These are phyloP conservation scores for Stygiomarasmius scandens DNA, from an alignment of 1,284 basidiomycete genomes.

Conservation along the genomic window DNA sequence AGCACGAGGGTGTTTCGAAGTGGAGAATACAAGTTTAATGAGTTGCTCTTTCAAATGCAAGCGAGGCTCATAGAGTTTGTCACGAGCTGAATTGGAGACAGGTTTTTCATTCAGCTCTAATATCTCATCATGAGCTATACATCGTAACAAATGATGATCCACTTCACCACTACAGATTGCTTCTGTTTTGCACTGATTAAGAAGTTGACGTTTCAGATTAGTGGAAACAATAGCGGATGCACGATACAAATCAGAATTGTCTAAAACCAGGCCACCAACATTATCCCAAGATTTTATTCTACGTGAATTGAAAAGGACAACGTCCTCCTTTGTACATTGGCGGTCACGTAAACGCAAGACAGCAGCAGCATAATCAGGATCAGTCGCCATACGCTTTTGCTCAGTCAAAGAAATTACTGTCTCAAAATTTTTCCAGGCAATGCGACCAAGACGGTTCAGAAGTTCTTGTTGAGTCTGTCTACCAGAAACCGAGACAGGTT, in stretches of 20 bases:
- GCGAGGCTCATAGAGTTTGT: neutral
- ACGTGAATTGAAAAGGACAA: conserved; percentile 31
- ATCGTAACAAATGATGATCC: neutral
- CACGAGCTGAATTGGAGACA: conserved; percentile 82
- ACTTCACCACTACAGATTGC: neutral
- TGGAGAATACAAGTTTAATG: conserved; percentile 8
- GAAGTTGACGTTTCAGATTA: conserved; percentile 21
- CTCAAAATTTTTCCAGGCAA: conserved; percentile 32
- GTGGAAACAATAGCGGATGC: conserved; percentile 22
- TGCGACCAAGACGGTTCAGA: conserved; percentile 21
- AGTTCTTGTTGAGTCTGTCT: conserved; percentile 20
- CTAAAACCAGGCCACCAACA: conserved; percentile 27
- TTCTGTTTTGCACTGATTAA: conserved; percentile 21
- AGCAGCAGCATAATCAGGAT: conserved; percentile 29
- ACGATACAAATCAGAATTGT: conserved; percentile 8
- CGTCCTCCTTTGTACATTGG: conserved; percentile 27
- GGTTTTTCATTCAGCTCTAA: conserved; percentile 87
- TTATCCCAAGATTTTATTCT: conserved; percentile 21
- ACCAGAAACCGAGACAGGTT: conserved; percentile 1
- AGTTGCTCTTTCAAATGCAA: neutral
- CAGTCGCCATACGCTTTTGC: conserved; percentile 33
- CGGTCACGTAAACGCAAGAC: conserved; percentile 21
- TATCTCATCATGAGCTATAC: conserved; percentile 44
- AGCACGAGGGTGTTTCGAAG: neutral
- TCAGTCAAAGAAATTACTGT: conserved; percentile 26